Evolutionary conservation across 2,329 filamentous ascomycete genomes (phyloP).

Genomic region (Emericellopsis atlantica): DNA sequence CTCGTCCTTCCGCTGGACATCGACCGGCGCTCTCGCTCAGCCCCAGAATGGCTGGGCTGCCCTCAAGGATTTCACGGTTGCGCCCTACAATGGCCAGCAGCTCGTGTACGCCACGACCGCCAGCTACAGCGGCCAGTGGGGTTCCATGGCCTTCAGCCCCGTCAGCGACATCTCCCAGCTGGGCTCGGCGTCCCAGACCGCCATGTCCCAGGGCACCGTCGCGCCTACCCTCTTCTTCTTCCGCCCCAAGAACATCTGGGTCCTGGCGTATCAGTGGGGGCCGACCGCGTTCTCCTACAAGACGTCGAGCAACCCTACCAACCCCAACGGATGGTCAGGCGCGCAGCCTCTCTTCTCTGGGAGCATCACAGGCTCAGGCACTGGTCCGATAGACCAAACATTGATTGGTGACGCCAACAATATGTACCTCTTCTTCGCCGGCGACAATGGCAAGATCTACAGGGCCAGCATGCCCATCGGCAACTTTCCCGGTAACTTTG

Average conservation of each 20-base stretch:
- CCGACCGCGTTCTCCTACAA: conserved; percentile 44
- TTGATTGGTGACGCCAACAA: conserved; percentile 46
- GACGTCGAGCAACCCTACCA: conserved; percentile 44
- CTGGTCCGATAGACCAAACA: conserved; percentile 49
- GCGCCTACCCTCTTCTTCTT: conserved; percentile 55
- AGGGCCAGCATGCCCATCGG: conserved; percentile 48
- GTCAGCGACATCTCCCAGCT: conserved; percentile 42
- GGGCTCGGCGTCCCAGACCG: conserved; percentile 35
- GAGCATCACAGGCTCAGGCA: conserved; percentile 33
- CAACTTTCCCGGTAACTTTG: conserved; percentile 50
- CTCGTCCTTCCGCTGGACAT: conserved; percentile 42
- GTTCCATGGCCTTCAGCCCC: conserved; percentile 45
- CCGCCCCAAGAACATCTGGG: conserved; percentile 45
- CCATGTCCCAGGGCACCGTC: conserved; percentile 31
- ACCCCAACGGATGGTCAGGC: conserved; percentile 42
- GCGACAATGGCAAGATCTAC: conserved; percentile 57
- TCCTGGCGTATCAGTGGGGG: conserved; percentile 57
- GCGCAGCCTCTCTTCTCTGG: conserved; percentile 43
- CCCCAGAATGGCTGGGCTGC: conserved; percentile 41
- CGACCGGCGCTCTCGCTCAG: conserved; percentile 32
- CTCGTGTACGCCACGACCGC: conserved; percentile 46
- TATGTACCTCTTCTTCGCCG: conserved; percentile 58
- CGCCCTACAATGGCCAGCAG: conserved; percentile 41
- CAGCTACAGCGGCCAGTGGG: conserved; percentile 28
- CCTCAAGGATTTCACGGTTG: conserved; percentile 51